Conservation (phyloP, 2,329 filamentous ascomycete genomes). For the Penicillium sp. region DNA sequence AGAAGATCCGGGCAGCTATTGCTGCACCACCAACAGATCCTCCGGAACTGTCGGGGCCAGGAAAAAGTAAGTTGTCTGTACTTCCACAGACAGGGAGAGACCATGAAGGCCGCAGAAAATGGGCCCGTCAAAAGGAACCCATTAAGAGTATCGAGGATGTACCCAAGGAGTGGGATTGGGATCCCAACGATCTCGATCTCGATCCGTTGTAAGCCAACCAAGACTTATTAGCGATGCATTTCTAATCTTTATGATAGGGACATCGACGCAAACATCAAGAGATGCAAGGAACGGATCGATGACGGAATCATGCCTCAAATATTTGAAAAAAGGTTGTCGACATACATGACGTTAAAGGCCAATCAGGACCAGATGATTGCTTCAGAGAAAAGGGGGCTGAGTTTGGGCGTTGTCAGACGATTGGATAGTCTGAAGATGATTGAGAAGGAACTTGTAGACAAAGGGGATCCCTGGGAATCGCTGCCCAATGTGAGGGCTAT, state of each 20-base stretch:
- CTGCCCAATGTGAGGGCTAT: background rate
- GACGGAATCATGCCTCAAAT: slow-evolving; percentile 3
- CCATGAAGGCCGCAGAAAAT: background rate
- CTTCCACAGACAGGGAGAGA: background rate
- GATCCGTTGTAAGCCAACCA: background rate
- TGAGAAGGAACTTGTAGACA: background rate
- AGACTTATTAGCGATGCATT: background rate
- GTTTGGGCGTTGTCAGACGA: background rate
- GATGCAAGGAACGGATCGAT: slow-evolving; percentile 2
- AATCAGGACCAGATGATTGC: background rate
- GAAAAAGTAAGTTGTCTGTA: background rate
- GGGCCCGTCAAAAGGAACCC: background rate
- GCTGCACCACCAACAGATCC: background rate
- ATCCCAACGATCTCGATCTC: background rate
- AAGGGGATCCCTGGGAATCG: background rate
- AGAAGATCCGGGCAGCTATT: background rate
- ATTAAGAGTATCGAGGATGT: background rate
- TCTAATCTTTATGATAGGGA: background rate
- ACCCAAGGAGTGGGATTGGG: background rate
- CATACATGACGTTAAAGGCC: background rate
- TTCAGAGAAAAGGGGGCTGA: background rate
- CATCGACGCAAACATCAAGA: slow-evolving; percentile 1
- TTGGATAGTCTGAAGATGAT: background rate
- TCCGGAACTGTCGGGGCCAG: background rate
- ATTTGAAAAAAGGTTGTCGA: background rate